Percentiles rank a stretch among this genome's conserved stretches.
Conservation (phyloP, 1,139 yeast species). For the Yamadazyma songkhlaensis region DNA sequence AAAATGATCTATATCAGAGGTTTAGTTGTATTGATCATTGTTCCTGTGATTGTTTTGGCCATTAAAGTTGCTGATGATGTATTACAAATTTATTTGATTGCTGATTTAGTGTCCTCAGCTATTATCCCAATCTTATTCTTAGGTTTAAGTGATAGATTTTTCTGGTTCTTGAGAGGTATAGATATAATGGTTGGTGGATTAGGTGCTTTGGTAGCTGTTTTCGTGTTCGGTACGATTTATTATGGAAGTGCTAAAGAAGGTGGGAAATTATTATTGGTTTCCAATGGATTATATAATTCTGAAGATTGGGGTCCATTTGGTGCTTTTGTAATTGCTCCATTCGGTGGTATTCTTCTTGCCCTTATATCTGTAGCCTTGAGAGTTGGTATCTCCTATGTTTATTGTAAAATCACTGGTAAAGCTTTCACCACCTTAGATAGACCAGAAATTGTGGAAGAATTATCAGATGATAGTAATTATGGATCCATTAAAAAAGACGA, state of each 20-base stretch:
- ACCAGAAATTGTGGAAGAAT: conserved; percentile 25
- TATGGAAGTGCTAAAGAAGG: conserved; percentile 72
- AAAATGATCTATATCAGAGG: conserved; percentile 63
- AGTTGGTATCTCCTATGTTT: conserved; percentile 32
- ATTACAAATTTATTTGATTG: conserved; percentile 82
- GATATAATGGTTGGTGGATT: conserved; percentile 83
- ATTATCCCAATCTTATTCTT: conserved; percentile 83
- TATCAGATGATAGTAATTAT: conserved; percentile 7
- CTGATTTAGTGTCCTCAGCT: conserved; percentile 84
- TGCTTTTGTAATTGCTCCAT: conserved; percentile 89
- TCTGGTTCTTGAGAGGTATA: conserved; percentile 72
- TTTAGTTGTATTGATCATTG: conserved; percentile 72
- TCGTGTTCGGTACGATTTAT: conserved; percentile 80
- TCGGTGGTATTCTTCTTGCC: conserved; percentile 69
- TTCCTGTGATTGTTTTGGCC: conserved; percentile 84
- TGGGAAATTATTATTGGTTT: conserved; percentile 63
- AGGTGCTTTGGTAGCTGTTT: conserved; percentile 77
- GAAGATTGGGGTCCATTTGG: conserved; percentile 95
- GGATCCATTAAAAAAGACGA: conserved; percentile 10
- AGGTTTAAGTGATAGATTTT: conserved; percentile 61
- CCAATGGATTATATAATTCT: conserved; percentile 74
- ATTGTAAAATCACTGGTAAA: conserved; percentile 35
- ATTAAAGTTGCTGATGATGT: conserved; percentile 77
- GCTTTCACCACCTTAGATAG: conserved; percentile 59
- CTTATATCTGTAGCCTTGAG: conserved; percentile 52